Evolutionary conservation across 139 green algal genomes (phyloP), one percentile per base, ranked within the genome.

Genomic region (Diplosphaera chodatii): DNA sequence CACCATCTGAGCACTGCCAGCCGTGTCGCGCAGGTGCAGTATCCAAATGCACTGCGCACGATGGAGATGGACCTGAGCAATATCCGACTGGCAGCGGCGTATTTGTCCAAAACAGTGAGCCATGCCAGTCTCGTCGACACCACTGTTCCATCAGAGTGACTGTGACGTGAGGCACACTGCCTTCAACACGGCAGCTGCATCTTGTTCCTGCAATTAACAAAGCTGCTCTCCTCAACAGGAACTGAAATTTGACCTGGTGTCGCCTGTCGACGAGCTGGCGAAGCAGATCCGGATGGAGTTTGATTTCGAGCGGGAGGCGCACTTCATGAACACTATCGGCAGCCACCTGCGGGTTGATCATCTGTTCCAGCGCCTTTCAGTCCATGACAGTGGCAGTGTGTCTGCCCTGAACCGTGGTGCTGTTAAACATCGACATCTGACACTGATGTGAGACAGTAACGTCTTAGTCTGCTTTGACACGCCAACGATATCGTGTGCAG

Each of bases 181-280:
- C n/a, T n/a, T n/a, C n/a, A n/a, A n/a, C n/a, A n/a, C n/a, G n/a
- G n/a, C n/a, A n/a, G n/a, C n/a, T n/a, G n/a, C n/a, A n/a, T n/a
- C n/a, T n/a, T n/a, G n/a, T n/a, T n/a, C n/a, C n/a, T n/a, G n/a
- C n/a, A n/a, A n/a, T n/a, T n/a, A n/a, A n/a, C n/a, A n/a, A n/a
- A n/a, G n/a, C n/a, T n/a, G n/a, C n/a, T n/a, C n/a, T n/a, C n/a
- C n/a, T n/a, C n/a, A n/a, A n/a, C n/a, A n/a, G 4, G 92, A 97
- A 78, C 72, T 97, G 71, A 87, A 91, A 71, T 97, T 97, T 70
- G 92, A 97, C 76, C 70, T 97, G 73, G 77, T 96, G 31, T 91
- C 80, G 1, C 91, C 92, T 25, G 89, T 97, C 31, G 89, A 94
- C 69, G 92, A 97, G 84, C 86, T 97, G 55, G 85, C 89, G 33